These are phyloP conservation scores for Leishmania turanica DNA, from an alignment of 208 protist genomes.

Conservation along the genomic window DNA sequence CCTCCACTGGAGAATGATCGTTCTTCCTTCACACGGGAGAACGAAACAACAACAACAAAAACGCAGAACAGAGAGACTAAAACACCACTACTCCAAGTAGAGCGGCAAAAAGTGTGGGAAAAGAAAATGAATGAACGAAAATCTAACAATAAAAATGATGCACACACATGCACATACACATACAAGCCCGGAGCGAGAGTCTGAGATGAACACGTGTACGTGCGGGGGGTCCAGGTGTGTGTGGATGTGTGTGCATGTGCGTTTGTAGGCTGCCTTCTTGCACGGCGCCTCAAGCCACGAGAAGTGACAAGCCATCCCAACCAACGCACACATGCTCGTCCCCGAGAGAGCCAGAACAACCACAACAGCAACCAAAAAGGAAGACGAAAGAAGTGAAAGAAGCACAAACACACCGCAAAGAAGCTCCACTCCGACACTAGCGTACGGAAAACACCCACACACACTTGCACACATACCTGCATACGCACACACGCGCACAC, in stretches of 20 bases:
- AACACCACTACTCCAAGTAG: not conserved
- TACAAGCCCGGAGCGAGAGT: not conserved
- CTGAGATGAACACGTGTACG: not conserved
- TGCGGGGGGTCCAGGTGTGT: not conserved
- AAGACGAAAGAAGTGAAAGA: not conserved
- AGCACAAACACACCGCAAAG: not conserved
- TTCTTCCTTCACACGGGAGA: not conserved
- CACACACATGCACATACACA: not conserved
- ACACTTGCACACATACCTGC: slow-evolving; percentile 8
- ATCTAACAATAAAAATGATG: not conserved
- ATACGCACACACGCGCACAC: not conserved
- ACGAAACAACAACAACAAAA: not conserved
- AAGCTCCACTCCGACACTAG: not conserved
- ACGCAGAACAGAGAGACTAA: not conserved
- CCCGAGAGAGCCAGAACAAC: not conserved
- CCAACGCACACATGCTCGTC: not conserved
- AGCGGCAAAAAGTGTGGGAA: not conserved
- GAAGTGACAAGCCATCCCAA: not conserved
- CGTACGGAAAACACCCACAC: not conserved
- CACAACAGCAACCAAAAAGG: not conserved
- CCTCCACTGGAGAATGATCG: not conserved
- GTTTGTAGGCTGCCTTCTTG: not conserved
- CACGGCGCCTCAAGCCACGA: not conserved
- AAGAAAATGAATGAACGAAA: not conserved
- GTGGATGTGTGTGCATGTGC: not conserved